Conservation (phyloP, 2,329 filamentous ascomycete species). For the Penicillium concentricum region DNA sequence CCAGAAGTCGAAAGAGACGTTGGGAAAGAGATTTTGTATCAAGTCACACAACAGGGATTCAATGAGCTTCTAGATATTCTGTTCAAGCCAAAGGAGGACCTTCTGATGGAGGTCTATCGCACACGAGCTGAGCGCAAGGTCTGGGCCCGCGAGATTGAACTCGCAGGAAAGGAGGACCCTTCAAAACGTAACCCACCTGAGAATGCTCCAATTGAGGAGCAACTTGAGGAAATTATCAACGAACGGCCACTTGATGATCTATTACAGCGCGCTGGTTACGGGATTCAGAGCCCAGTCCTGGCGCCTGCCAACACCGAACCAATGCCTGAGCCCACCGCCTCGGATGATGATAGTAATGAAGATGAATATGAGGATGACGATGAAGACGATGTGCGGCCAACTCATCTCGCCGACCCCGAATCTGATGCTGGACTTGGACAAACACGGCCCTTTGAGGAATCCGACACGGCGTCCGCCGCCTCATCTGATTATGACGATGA, state of each 20-base stretch:
- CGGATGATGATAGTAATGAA: conserved; percentile 22
- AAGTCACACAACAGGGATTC: conserved; percentile 86
- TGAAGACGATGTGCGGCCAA: conserved; percentile 21
- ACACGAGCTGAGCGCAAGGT: conserved; percentile 62
- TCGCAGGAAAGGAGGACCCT: conserved; percentile 33
- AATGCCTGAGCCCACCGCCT: conserved; percentile 15
- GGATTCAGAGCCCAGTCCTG: conserved; percentile 25
- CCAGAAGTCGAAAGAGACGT: conserved; percentile 78
- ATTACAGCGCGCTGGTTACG: conserved; percentile 44
- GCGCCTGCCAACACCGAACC: conserved; percentile 22
- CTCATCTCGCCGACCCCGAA: conserved; percentile 25
- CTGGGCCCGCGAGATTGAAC: conserved; percentile 46
- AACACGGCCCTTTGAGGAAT: conserved; percentile 11
- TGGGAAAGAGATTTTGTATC: conserved; percentile 84
- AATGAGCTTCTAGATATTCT: conserved; percentile 87
- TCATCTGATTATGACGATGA: conserved; percentile 16
- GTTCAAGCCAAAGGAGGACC: conserved; percentile 77
- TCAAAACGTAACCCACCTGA: conserved; percentile 23
- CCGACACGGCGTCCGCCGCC: conserved; percentile 18
- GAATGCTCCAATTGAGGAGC: conserved; percentile 26
- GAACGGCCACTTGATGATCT: conserved; percentile 45
- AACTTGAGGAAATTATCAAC: conserved; percentile 17
- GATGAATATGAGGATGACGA: conserved; percentile 20
- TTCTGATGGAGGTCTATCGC: conserved; percentile 65
- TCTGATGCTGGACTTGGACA: conserved; percentile 15